These are phyloP conservation scores for Exophiala calicioides DNA, from an alignment of 2,329 filamentous ascomycete genomes.

Conservation along the genomic window DNA sequence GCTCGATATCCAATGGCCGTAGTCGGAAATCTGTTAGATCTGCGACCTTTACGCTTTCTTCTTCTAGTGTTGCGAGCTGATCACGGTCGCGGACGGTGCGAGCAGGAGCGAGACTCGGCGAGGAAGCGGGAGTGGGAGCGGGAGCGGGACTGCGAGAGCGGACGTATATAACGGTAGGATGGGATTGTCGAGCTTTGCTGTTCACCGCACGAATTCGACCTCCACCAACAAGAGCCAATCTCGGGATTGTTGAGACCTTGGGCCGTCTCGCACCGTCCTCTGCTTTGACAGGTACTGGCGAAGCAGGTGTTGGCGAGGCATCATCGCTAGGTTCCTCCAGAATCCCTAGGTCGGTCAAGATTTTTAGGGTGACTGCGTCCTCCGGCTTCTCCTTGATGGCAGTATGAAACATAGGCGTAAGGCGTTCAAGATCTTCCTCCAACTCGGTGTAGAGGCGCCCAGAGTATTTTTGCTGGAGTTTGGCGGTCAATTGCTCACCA, in stretches of 20 bases:
- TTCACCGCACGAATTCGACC: no score
- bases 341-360: constrained; percentile 1
- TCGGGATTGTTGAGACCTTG: no score
- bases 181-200: no score
- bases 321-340: not conserved
- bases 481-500: not conserved
- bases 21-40: constrained; percentile 41
- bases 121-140: no score
- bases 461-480: constrained; percentile 4
- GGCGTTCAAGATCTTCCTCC: constrained; percentile 9
- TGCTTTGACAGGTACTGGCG: not conserved
- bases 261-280: no score
- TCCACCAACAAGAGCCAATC: no score
- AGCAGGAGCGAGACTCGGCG: no score
- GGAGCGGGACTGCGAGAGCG: no score
- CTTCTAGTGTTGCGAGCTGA: constrained; percentile 6
- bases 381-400: not conserved
- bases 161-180: no score
- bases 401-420: not conserved
- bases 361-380: no score
- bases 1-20: constrained; percentile 50
- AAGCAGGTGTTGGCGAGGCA: not conserved
- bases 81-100: no score
- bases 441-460: constrained; percentile 9
- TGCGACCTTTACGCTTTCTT: constrained; percentile 24